phyloP scores from a whole-genome alignment of 306 rosid genomes.

The Cucumis sativus region Cucumber_9930_V3 NC_026656.2:17981501-17982000 shows the following conservation, averaged over 20 bases:
- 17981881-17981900: not conserved
- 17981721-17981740: not conserved
- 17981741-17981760: not conserved
- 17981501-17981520: not conserved
- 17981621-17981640: not conserved
- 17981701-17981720: not conserved
- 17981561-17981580: not conserved
- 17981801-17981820: not conserved
- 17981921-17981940: not conserved
- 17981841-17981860: not conserved
- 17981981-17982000: not conserved
- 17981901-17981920: not conserved
- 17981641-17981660: not conserved
- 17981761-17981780: not conserved
- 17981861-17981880: not conserved
- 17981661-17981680: not conserved
- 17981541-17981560: not conserved
- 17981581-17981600: no score
- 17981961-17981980: not conserved
- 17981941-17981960: not conserved
- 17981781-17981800: not conserved
- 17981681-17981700: not conserved
- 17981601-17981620: not conserved
- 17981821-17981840: not conserved
- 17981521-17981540: not conserved